Conservation (phyloP, 768 basidiomycete species). For the Tricholomella constricta region DNA sequence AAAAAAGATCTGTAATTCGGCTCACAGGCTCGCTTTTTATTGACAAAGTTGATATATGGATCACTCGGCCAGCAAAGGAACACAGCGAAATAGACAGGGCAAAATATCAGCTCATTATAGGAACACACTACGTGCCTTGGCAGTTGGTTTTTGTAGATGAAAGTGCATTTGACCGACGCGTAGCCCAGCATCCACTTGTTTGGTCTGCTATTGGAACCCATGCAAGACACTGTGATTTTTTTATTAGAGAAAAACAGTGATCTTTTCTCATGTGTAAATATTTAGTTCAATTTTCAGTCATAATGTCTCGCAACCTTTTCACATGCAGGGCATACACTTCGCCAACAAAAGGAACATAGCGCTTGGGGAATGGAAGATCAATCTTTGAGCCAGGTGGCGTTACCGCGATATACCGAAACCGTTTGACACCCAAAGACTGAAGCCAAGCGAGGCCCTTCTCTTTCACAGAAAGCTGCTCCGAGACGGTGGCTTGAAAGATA, state of each 20-base stretch:
- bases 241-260: constrained; percentile 28
- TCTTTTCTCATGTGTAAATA: no score
- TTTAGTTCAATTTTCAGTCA: no score
- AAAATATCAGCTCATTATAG: constrained; percentile 18
- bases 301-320: no score
- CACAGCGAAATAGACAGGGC: constrained; percentile 20
- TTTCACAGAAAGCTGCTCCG: no score
- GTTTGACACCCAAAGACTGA: no score
- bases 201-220: constrained; percentile 27
- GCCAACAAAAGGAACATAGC: no score
- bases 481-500: no score
- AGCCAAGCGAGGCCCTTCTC: no score
- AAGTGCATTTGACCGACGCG: constrained; percentile 25
- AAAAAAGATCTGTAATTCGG: constrained; percentile 14
- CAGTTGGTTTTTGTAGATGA: constrained; percentile 35
- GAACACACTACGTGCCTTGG: constrained; percentile 17
- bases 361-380: no score
- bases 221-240: constrained; percentile 24
- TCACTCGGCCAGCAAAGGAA: constrained; percentile 22
- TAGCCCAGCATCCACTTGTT: constrained; percentile 22
- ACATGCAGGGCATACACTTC: no score
- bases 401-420: no score
- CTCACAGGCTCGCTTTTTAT: background rate
- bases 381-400: no score
- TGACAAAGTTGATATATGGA: constrained; percentile 5